Conservation (phyloP, 2,329 filamentous ascomycete genomes). For the Aspergillus quadricinctus region DNA sequence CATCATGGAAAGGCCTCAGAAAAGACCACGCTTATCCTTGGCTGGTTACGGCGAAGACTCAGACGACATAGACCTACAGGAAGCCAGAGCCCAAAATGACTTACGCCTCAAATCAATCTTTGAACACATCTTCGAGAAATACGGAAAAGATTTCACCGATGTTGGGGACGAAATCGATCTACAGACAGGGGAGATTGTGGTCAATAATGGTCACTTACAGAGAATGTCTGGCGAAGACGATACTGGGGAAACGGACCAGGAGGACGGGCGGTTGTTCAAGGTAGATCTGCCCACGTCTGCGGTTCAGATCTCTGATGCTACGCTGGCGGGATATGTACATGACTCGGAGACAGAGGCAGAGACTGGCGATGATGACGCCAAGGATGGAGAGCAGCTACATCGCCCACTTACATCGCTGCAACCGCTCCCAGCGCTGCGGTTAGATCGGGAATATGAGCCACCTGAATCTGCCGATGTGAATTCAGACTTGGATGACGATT, state of each 20-base stretch:
- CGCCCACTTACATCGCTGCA: slow-evolving; percentile 3
- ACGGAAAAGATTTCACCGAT: slow-evolving; percentile 74
- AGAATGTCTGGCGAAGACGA: slow-evolving; percentile 58
- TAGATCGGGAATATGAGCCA: not conserved
- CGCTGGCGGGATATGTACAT: not conserved
- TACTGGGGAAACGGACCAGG: slow-evolving; percentile 30
- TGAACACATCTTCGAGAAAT: slow-evolving; percentile 86
- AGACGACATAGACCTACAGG: slow-evolving; percentile 52
- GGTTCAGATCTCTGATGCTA: not conserved
- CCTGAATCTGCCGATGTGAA: slow-evolving; percentile 7
- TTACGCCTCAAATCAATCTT: slow-evolving; percentile 75
- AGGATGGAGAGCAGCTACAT: slow-evolving; percentile 5
- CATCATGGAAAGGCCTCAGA: slow-evolving; percentile 40
- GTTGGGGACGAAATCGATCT: slow-evolving; percentile 89
- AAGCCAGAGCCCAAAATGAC: slow-evolving; percentile 63
- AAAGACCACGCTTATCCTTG: slow-evolving; percentile 54
- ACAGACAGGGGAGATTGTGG: slow-evolving; percentile 72
- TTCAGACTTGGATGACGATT: slow-evolving; percentile 18
- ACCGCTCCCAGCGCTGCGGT: slow-evolving; percentile 4
- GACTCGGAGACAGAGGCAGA: slow-evolving; percentile 2
- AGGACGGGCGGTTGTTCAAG: slow-evolving; percentile 9
- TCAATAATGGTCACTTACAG: slow-evolving; percentile 82
- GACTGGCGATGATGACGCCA: slow-evolving; percentile 1
- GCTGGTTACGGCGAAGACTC: slow-evolving; percentile 19
- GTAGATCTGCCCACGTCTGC: not conserved